These are phyloP conservation scores for Magnaporthiopsis incrustans DNA, from an alignment of 2,329 filamentous ascomycete genomes.

Conservation along the genomic window DNA sequence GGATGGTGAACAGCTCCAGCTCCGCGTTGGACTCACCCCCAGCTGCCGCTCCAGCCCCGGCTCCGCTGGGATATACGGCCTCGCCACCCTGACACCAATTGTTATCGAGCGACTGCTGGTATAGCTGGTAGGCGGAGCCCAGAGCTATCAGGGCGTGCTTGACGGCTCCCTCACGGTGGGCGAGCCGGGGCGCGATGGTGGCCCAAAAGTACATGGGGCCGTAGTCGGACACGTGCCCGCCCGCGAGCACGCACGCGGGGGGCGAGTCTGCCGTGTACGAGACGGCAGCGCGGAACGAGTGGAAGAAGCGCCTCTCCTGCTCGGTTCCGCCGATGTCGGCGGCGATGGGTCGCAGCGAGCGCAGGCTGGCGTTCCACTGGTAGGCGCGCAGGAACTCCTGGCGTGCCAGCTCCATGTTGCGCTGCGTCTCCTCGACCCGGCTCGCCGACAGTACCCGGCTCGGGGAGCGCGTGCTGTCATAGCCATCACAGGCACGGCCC, in stretches of 20 bases:
- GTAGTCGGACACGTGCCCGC: constrained; percentile 17
- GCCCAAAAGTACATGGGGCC: constrained; percentile 21
- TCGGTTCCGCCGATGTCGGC: constrained; percentile 27
- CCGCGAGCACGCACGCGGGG: background rate
- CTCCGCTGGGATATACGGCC: too few species aligned
- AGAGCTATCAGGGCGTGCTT: constrained; percentile 27
- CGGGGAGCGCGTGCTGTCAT: constrained; percentile 18
- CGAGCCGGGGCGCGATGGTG: constrained; percentile 21
- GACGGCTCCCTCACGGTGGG: constrained; percentile 21
- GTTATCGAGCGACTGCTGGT: constrained; percentile 13
- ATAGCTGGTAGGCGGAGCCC: constrained; percentile 22
- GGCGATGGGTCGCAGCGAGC: constrained; percentile 24
- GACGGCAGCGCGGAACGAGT: constrained; percentile 24
- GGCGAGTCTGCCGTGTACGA: constrained; percentile 21
- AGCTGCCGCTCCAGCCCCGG: background rate
- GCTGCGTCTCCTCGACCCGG: constrained; percentile 3
- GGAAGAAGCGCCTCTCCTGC: constrained; percentile 26
- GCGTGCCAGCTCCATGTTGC: constrained; percentile 15
- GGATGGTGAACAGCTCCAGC: constrained; percentile 28
- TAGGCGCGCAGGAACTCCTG: constrained; percentile 19
- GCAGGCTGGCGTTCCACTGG: constrained; percentile 17
- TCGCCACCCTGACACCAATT: background rate
- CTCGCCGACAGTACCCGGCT: constrained; percentile 9
- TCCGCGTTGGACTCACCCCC: constrained; percentile 14
- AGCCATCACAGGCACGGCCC: constrained; percentile 27